Percentiles rank a stretch among this genome's conserved stretches.
These are phyloP conservation scores for Rhizoclosmatium globosum DNA, from an alignment of 192 early-diverging fungal genomes.

Conservation along the genomic window DNA sequence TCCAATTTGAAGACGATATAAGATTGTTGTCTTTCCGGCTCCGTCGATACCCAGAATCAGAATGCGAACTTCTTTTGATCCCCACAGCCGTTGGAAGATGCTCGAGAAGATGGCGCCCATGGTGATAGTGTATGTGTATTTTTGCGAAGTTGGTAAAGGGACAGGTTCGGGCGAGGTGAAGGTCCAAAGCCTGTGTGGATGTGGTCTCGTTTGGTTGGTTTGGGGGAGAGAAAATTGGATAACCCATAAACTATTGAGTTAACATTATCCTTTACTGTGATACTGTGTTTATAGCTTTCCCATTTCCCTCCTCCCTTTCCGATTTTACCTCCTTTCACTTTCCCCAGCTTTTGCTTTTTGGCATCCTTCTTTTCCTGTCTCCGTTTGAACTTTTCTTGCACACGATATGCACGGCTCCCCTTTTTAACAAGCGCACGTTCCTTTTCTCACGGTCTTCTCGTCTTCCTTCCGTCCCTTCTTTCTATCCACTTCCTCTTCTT, in stretches of 20 bases:
- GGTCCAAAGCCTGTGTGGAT: too few relatives aligned
- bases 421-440: background rate
- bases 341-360: background rate
- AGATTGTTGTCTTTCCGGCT: slow-evolving; percentile 97
- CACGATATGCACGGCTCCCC: background rate
- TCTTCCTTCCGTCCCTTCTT: background rate
- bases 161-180: too few relatives aligned
- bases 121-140: background rate
- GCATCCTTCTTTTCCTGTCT: background rate
- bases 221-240: too few relatives aligned
- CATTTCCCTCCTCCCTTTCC: background rate
- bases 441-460: background rate
- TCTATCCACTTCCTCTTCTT: slow-evolving; percentile 7
- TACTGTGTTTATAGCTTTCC: too few relatives aligned
- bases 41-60: slow-evolving; percentile 96
- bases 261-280: too few relatives aligned
- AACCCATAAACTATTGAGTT: too few relatives aligned
- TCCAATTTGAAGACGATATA: slow-evolving; percentile 94
- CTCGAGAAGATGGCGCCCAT: slow-evolving; percentile 81
- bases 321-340: background rate
- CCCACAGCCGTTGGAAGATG: slow-evolving; percentile 83
- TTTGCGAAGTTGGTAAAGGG: too few relatives aligned
- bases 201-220: too few relatives aligned
- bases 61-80: slow-evolving; percentile 95
- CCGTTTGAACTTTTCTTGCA: background rate